These are phyloP conservation scores for Blastobotrys persicus DNA, from an alignment of 1,139 yeast genomes.

Conservation along the genomic window DNA sequence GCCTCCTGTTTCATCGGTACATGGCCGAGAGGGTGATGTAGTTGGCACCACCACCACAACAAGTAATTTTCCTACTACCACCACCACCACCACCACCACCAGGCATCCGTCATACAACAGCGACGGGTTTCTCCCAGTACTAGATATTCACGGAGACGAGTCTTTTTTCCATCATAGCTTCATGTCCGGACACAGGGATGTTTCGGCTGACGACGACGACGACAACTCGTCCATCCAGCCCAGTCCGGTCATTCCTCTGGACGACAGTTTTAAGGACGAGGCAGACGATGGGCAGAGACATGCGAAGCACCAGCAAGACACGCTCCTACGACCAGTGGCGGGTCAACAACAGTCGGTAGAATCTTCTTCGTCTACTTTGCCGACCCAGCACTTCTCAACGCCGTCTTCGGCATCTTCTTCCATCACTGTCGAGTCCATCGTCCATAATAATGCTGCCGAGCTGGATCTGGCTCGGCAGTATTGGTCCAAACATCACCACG, in stretches of 20 bases:
- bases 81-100: background rate
- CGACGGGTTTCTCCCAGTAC: background rate
- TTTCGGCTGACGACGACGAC: constrained; percentile 7
- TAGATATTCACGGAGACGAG: constrained; percentile 4
- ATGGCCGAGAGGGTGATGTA: background rate
- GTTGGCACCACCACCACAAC: background rate
- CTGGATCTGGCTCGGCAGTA: constrained; percentile 2
- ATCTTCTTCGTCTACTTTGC: constrained; percentile 4
- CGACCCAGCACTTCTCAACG: constrained; percentile 13
- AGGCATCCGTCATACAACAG: background rate
- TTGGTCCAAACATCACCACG: background rate
- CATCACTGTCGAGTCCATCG: constrained; percentile 14
- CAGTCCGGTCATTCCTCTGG: constrained; percentile 6
- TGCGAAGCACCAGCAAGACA: background rate
- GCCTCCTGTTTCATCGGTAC: background rate
- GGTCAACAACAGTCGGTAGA: background rate
- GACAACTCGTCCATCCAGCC: constrained; percentile 10
- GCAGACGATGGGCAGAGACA: background rate
- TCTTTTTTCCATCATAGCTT: constrained; percentile 1
- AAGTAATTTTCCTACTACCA: background rate
- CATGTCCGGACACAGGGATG: background rate
- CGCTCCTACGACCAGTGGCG: background rate
- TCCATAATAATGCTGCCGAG: background rate
- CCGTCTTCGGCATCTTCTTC: constrained; percentile 16
- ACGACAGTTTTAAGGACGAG: background rate